phyloP scores from a whole-genome alignment of 2,329 filamentous ascomycete genomes.

The Atkinsonella hypoxylon region DNA sequence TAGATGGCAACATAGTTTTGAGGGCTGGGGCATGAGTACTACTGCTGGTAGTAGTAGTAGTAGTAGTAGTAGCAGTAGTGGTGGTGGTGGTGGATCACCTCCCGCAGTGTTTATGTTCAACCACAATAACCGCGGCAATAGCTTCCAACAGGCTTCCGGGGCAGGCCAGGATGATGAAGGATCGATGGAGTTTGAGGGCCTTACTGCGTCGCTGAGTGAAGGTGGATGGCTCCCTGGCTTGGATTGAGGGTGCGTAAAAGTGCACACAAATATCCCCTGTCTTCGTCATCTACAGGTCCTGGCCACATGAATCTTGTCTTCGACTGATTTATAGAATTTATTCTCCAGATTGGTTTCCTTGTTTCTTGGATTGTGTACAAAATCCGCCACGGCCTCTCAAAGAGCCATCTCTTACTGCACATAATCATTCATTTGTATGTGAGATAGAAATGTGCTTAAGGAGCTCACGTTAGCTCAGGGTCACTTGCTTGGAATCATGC shows the following conservation, averaged over 20 bases:
- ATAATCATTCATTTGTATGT: too few species aligned
- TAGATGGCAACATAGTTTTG: slow-evolving; percentile 46
- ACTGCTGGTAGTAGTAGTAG: slow-evolving; percentile 9
- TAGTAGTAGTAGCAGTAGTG: slow-evolving; percentile 9
- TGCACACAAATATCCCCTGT: neutral
- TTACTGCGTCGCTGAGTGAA: slow-evolving; percentile 19
- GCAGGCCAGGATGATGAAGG: slow-evolving; percentile 11
- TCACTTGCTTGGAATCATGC: too few species aligned
- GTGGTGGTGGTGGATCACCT: slow-evolving; percentile 13
- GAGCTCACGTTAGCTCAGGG: too few species aligned
- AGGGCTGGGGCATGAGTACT: slow-evolving; percentile 34
- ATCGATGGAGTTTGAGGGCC: slow-evolving; percentile 18
- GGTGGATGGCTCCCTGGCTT: slow-evolving; percentile 24
- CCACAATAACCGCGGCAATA: slow-evolving; percentile 10
- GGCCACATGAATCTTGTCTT: neutral
- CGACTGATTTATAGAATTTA: neutral
- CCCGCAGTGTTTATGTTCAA: slow-evolving; percentile 20
- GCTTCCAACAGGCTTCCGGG: slow-evolving; percentile 3
- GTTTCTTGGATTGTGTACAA: neutral
- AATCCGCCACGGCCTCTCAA: too few species aligned
- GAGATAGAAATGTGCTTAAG: too few species aligned
- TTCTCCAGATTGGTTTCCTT: neutral
- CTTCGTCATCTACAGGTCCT: neutral
- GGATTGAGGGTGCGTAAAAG: slow-evolving; percentile 16
- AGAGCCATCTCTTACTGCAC: too few species aligned